These are phyloP conservation scores for Beauveria rudraprayagi DNA, from an alignment of 2,329 filamentous ascomycete species.

Conservation along the genomic window DNA sequence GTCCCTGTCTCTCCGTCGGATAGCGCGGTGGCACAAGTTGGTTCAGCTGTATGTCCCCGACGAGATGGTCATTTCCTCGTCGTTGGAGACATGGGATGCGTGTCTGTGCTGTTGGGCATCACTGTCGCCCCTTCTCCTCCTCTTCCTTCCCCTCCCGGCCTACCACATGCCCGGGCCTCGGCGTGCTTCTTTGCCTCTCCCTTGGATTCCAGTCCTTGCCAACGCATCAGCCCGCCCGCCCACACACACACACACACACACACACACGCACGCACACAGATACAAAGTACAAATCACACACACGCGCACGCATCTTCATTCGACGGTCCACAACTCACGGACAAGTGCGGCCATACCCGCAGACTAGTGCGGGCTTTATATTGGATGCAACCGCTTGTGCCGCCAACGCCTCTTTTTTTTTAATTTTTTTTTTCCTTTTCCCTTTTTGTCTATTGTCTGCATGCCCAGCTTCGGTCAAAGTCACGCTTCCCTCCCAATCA, in stretches of 20 bases:
- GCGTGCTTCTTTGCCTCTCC: background rate
- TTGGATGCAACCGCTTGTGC: conserved; percentile 8
- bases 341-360: conserved; percentile 3
- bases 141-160: background rate
- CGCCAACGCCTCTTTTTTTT: background rate
- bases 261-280: no score
- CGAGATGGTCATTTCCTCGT: background rate
- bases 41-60: no score
- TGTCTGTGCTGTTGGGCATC: background rate
- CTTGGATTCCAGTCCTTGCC: background rate
- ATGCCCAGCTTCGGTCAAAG: background rate
- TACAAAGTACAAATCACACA: no score
- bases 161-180: background rate
- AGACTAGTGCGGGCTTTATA: conserved; percentile 4
- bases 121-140: background rate
- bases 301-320: background rate
- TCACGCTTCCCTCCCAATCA: conserved; percentile 1
- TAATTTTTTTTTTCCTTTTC: background rate
- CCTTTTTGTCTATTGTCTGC: background rate
- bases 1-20: background rate
- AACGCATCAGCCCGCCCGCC: background rate
- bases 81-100: background rate
- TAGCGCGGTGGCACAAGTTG: background rate
- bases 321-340: conserved; percentile 1
- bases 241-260: background rate